phyloP scores from a whole-genome alignment of 2,329 filamentous ascomycete genomes.

The Ceratocystis huliohia region DNA sequence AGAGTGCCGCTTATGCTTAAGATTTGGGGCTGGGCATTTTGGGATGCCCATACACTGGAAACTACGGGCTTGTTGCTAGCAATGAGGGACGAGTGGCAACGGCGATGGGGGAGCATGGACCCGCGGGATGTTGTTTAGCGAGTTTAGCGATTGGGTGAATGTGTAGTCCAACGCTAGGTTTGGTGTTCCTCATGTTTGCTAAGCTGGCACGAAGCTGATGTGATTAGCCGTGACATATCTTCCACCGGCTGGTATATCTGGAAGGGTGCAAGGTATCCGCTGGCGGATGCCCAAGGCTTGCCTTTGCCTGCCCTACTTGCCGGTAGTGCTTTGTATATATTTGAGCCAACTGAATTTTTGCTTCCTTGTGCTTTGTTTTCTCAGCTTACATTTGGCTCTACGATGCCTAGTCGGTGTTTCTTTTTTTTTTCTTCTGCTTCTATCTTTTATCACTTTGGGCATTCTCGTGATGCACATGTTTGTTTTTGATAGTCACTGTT shows the following conservation, averaged over 20 bases:
- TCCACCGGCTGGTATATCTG: neutral
- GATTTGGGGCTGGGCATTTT: conserved; percentile 20
- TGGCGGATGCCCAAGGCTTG: neutral
- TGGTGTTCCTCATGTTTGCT: neutral
- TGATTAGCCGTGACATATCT: too few relatives aligned
- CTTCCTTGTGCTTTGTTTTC: neutral
- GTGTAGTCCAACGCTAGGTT: neutral
- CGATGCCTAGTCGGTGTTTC: neutral
- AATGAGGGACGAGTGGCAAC: conserved; percentile 16
- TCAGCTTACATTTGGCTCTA: neutral
- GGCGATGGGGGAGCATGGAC: conserved; percentile 14
- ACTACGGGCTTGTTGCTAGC: conserved; percentile 3
- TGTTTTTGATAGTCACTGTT: neutral
- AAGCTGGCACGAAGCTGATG: neutral
- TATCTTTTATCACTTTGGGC: neutral
- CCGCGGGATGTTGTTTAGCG: conserved; percentile 12
- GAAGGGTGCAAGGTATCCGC: neutral
- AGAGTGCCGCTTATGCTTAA: conserved; percentile 15
- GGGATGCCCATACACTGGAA: conserved; percentile 14
- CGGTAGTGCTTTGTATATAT: neutral
- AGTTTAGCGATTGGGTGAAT: neutral
- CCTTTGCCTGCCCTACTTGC: neutral
- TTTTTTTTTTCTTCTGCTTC: neutral
- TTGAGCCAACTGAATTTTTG: neutral
- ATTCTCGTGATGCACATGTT: neutral